Evolutionary conservation across 2,329 filamentous ascomycete species (phyloP).

Genomic region (Pyricularia pennisetigena): DNA sequence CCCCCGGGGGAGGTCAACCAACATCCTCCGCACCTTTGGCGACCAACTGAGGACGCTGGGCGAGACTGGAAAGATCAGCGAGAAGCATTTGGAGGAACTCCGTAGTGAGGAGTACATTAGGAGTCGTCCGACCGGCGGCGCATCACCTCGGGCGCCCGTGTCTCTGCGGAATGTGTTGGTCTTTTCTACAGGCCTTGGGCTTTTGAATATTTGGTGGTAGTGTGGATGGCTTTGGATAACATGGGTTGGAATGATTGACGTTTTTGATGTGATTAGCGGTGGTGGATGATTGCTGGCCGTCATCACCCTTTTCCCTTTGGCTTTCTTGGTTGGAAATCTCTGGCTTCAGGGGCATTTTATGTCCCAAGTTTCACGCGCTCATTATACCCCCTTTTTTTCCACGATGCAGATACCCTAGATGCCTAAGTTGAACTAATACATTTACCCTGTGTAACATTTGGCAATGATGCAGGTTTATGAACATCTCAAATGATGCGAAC

Average conservation of each 20-base stretch:
- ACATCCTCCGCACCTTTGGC: constrained; percentile 44
- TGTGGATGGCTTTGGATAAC: not conserved
- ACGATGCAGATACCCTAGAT: not conserved
- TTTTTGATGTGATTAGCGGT: not conserved
- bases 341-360: not conserved
- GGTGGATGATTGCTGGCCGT: constrained; percentile 1
- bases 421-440: not conserved
- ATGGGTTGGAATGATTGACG: not conserved
- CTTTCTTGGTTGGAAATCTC: not conserved
- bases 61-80: constrained; percentile 20
- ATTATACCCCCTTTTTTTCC: not conserved
- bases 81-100: constrained; percentile 1
- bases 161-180: not conserved
- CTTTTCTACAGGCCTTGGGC: not conserved
- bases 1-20: constrained; percentile 50
- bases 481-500: no score
- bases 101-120: constrained; percentile 4
- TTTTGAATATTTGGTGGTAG: not conserved
- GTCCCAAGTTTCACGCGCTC: not conserved
- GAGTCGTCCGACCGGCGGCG: not conserved
- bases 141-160: not conserved
- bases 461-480: not conserved
- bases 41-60: constrained; percentile 38
- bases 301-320: not conserved
- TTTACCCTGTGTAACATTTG: not conserved